Conservation (phyloP, 1,284 basidiomycete genomes). For the Rhodotorula glutinis region DNA sequence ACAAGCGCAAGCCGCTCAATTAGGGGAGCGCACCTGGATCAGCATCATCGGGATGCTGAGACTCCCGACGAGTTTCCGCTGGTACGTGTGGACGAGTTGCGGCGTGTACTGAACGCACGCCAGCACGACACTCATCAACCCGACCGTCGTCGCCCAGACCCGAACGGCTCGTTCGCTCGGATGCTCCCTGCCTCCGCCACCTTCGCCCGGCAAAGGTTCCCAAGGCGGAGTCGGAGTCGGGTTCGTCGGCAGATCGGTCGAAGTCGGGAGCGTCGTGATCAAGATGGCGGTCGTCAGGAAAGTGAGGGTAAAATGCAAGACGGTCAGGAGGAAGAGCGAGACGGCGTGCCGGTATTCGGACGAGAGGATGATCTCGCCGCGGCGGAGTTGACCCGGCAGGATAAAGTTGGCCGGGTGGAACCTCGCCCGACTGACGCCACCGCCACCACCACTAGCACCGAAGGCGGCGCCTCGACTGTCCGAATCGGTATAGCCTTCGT, state of each 20-base stretch:
- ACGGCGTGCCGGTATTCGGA: constrained; percentile 41
- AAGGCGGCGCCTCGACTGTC: neutral
- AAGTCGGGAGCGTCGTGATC: constrained; percentile 39
- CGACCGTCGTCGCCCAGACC: constrained; percentile 51
- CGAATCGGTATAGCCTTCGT: constrained; percentile 1
- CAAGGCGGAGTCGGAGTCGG: constrained; percentile 20
- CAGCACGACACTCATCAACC: constrained; percentile 47
- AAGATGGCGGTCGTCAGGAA: constrained; percentile 41
- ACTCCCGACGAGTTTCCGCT: constrained; percentile 77
- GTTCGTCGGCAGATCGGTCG: constrained; percentile 6
- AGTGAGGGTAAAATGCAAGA: constrained; percentile 41
- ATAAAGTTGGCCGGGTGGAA: constrained; percentile 36
- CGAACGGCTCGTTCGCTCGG: constrained; percentile 42
- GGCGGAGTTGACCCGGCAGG: constrained; percentile 36
- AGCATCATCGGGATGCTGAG: constrained; percentile 92
- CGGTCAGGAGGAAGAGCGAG: constrained; percentile 39
- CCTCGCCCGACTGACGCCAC: neutral
- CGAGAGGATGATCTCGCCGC: constrained; percentile 37
- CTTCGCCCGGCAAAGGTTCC: constrained; percentile 9
- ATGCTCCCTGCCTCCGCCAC: constrained; percentile 33
- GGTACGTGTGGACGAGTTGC: constrained; percentile 60
- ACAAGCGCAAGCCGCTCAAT: no score
- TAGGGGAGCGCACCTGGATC: constrained; percentile 78
- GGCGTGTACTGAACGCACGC: constrained; percentile 52
- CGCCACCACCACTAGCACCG: neutral